Percentiles rank a stretch among this genome's conserved stretches.
These are phyloP conservation scores for Phytopythium oedochilum DNA, from an alignment of 352 stramenopile genomes.

Conservation along the genomic window DNA sequence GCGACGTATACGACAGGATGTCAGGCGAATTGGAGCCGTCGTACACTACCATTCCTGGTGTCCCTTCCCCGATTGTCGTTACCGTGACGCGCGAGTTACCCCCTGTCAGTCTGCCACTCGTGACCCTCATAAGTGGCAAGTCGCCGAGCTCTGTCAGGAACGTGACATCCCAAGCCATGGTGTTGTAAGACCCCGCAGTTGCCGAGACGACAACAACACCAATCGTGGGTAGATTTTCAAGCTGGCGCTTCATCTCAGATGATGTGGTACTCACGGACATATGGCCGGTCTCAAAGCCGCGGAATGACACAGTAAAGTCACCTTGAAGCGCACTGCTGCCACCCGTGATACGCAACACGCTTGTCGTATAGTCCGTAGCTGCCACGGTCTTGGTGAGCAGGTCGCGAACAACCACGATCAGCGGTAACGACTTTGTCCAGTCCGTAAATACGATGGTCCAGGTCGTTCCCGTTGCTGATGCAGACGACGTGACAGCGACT, in stretches of 20 bases:
- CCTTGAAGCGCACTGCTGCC: constrained; percentile 54
- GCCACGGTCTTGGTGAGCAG: constrained; percentile 50
- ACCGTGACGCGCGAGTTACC: constrained; percentile 62
- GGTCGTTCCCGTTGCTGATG: constrained; percentile 34
- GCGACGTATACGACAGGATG: constrained; percentile 66
- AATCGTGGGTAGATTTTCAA: constrained; percentile 88
- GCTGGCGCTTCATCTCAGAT: constrained; percentile 71
- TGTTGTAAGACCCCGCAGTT: constrained; percentile 50
- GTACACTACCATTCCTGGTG: constrained; percentile 88
- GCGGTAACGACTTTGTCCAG: constrained; percentile 34
- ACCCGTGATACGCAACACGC: constrained; percentile 32
- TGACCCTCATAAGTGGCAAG: constrained; percentile 89
- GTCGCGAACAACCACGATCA: constrained; percentile 52
- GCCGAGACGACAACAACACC: constrained; percentile 71
- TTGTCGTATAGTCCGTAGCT: constrained; percentile 38
- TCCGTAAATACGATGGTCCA: constrained; percentile 73
- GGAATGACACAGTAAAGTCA: constrained; percentile 82
- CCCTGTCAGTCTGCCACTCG: constrained; percentile 81
- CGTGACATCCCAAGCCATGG: constrained; percentile 84
- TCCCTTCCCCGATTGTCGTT: constrained; percentile 79
- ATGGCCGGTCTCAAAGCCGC: constrained; percentile 67
- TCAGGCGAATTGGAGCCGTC: constrained; percentile 85
- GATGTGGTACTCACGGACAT: constrained; percentile 43
- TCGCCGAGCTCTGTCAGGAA: constrained; percentile 94
- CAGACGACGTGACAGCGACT: constrained; percentile 36